Evolutionary conservation across 2,329 filamentous ascomycete genomes (phyloP), one percentile per base, ranked within the genome.

Genomic region (Dactylella cylindrospora): DNA sequence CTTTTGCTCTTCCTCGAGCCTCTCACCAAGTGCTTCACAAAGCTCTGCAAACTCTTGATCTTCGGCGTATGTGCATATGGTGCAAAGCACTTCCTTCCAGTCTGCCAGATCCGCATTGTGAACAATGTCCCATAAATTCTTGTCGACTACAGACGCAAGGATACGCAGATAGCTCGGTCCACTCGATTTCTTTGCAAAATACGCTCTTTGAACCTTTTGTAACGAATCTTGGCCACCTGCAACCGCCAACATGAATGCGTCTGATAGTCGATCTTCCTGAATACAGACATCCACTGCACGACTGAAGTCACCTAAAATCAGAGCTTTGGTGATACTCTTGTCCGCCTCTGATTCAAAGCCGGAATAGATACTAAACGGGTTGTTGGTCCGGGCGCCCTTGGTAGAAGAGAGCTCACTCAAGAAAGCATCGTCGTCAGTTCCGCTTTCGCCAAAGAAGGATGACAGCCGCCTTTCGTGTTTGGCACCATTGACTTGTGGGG

Each of bases 81-180:
- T 87, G 22, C 89, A 90, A 87, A 98, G 94, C 2, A 91, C 85
- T 74, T 97, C 93, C 75, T 94, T 97, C 94, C 93, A 98, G 74
- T 93, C 87, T 46, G 81, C 80, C 38, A 98, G 76, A 70, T 96
- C 88, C 5, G 91, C 93, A 70, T 98, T 98, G 75, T 97, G 89
- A 5, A 97, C 93, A 38, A 97, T 81, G 74, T 98, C 93, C 93
- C 91, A 97, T 1, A 98, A 79, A 70, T 98, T 96, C 78, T 97
- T 97, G 65, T 87, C 84, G 54, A 95, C 90, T 45, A 98, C 88
- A 4, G 91, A 95, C 45, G 88, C 85, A 50, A 98, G 79, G 6
- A 98, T 79, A 35, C 94, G 85, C 53, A 97, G 78, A 70, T 98
- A 98, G 74, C 91, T 97, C 1, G 94, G 91, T 22, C 85, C 84